Percentiles rank a stretch among this genome's conserved stretches.
phyloP scores from a whole-genome alignment of 2,329 filamentous ascomycete genomes.

The Cucurbitaria berberidis region DNA sequence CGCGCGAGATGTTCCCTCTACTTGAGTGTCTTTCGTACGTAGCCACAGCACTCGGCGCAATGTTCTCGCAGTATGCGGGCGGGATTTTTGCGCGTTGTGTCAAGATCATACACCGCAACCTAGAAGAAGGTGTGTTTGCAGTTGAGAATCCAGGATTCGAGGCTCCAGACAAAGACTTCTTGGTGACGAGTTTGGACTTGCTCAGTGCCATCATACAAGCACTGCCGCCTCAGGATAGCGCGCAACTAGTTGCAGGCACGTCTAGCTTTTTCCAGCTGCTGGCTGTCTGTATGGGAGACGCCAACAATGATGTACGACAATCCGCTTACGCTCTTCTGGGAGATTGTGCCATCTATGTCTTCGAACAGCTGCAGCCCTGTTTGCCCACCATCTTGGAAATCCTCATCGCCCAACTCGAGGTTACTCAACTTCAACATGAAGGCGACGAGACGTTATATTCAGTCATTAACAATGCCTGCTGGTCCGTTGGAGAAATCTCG shows the following conservation, averaged over 20 bases:
- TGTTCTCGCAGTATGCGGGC: slow-evolving; percentile 83
- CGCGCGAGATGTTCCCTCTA: slow-evolving; percentile 89
- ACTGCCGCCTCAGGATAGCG: slow-evolving; percentile 73
- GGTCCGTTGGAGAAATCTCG: slow-evolving; percentile 92
- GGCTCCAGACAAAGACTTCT: slow-evolving; percentile 91
- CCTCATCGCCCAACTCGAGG: slow-evolving; percentile 84
- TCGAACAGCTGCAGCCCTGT: slow-evolving; percentile 76
- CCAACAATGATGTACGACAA: slow-evolving; percentile 89
- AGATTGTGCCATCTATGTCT: slow-evolving; percentile 93
- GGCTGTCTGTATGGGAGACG: slow-evolving; percentile 89
- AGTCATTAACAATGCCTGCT: slow-evolving; percentile 97
- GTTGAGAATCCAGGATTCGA: slow-evolving; percentile 73
- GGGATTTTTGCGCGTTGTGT: slow-evolving; percentile 89
- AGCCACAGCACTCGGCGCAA: slow-evolving; percentile 79
- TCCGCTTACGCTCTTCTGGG: slow-evolving; percentile 94
- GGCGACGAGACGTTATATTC: slow-evolving; percentile 85
- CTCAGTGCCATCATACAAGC: slow-evolving; percentile 93
- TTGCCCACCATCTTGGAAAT: slow-evolving; percentile 77
- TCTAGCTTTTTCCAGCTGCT: slow-evolving; percentile 90
- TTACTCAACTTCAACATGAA: slow-evolving; percentile 71
- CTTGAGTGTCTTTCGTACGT: slow-evolving; percentile 97
- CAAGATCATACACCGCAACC: slow-evolving; percentile 87
- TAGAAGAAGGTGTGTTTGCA: slow-evolving; percentile 78
- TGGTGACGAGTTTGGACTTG: slow-evolving; percentile 92
- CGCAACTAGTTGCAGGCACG: slow-evolving; percentile 75